These are phyloP conservation scores for Amanita inopinata DNA, from an alignment of 768 basidiomycete genomes.

Conservation along the genomic window DNA sequence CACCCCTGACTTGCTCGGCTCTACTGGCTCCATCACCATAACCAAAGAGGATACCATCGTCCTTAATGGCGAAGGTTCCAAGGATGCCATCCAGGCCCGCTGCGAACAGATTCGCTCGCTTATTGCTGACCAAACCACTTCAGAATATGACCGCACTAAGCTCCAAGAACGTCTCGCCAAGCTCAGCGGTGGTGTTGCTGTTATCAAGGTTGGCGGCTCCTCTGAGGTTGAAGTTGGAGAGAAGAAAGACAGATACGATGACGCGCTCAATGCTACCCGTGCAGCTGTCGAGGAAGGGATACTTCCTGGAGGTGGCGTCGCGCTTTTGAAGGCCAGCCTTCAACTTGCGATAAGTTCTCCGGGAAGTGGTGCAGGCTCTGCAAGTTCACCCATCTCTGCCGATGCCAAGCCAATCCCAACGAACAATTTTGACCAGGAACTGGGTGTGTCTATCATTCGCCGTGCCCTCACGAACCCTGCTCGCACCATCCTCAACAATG, in stretches of 20 bases:
- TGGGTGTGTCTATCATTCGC: constrained; percentile 89
- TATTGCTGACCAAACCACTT: constrained; percentile 73
- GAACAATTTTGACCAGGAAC: constrained; percentile 93
- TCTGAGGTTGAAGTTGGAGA: constrained; percentile 95
- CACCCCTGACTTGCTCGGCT: constrained; percentile 81
- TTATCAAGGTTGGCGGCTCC: constrained; percentile 94
- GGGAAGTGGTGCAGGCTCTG: constrained; percentile 33
- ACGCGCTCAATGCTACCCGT: constrained; percentile 94
- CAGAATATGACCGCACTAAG: constrained; percentile 90
- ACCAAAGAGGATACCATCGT: constrained; percentile 98
- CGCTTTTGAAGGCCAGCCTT: constrained; percentile 78
- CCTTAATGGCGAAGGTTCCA: constrained; percentile 88
- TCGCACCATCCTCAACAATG: constrained; percentile 86
- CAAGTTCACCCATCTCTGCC: constrained; percentile 38
- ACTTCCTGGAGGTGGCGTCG: constrained; percentile 92
- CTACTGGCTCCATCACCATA: constrained; percentile 84
- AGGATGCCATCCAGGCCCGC: constrained; percentile 82
- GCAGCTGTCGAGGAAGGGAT: constrained; percentile 99
- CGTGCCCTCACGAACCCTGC: constrained; percentile 77
- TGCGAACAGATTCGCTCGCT: constrained; percentile 93
- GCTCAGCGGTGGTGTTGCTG: constrained; percentile 91
- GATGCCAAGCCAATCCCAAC: constrained; percentile 65
- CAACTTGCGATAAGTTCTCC: constrained; percentile 52
- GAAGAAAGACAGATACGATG: constrained; percentile 99
- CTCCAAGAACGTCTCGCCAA: constrained; percentile 97